Evolutionary conservation across 1,284 basidiomycete species (phyloP).

Genomic region (Porphyrellus sp.): DNA sequence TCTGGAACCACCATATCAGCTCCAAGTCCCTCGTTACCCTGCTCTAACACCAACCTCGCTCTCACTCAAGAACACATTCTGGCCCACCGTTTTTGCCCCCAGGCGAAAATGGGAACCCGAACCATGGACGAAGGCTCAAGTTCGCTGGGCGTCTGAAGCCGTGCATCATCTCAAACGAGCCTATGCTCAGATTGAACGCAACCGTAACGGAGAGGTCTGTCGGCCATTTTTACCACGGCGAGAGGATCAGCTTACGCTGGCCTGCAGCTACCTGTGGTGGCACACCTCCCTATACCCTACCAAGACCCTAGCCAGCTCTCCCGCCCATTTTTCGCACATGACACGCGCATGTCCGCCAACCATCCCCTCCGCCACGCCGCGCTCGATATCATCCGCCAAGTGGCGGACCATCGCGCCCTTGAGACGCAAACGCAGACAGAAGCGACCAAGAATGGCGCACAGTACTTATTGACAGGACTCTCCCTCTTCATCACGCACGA

Average conservation of each 20-base stretch:
- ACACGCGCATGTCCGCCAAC: slow-evolving; percentile 61
- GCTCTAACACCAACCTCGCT: slow-evolving; percentile 73
- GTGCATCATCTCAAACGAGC: slow-evolving; percentile 51
- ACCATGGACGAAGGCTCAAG: slow-evolving; percentile 62
- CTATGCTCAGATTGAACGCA: slow-evolving; percentile 44
- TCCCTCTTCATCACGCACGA: slow-evolving; percentile 89
- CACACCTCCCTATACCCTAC: slow-evolving; percentile 67
- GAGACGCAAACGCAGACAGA: not conserved
- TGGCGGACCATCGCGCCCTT: slow-evolving; percentile 55
- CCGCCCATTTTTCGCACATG: slow-evolving; percentile 56
- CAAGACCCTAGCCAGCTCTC: slow-evolving; percentile 36
- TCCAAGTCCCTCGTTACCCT: slow-evolving; percentile 65
- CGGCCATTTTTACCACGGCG: not conserved
- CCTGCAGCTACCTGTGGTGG: slow-evolving; percentile 69
- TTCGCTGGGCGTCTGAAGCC: slow-evolving; percentile 73
- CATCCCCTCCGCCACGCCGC: slow-evolving; percentile 85
- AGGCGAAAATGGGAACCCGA: slow-evolving; percentile 66
- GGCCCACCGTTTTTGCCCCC: slow-evolving; percentile 82
- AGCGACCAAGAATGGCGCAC: slow-evolving; percentile 54
- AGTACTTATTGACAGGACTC: slow-evolving; percentile 82
- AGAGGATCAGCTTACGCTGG: not conserved
- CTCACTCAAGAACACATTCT: slow-evolving; percentile 61
- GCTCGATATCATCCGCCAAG: slow-evolving; percentile 69
- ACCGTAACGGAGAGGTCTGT: slow-evolving; percentile 54
- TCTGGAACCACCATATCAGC: slow-evolving; percentile 49